A percentile compares a stretch with the other conserved stretches of the same genome.
Conservation (phyloP, 108 stramenopile genomes). For the Cyclotella choctawhatcheeana region DNA sequence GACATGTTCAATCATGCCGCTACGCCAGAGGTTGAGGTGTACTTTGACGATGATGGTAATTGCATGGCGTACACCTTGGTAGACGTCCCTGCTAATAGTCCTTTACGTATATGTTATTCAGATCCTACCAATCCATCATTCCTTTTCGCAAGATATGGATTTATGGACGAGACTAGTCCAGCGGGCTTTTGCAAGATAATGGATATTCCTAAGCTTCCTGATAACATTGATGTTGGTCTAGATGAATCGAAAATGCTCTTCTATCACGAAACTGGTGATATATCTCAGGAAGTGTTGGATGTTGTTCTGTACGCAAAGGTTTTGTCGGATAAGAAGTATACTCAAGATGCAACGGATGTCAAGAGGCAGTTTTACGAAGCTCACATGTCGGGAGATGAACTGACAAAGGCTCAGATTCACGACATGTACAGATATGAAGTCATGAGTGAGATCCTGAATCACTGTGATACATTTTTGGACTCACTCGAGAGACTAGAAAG, state of each 20-base stretch:
- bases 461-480: conserved; percentile 57
- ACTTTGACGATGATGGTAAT: conserved; percentile 51
- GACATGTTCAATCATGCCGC: conserved; percentile 59
- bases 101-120: conserved; percentile 42
- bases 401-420: conserved; percentile 48
- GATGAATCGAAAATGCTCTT: conserved; percentile 53
- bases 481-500: conserved; percentile 40
- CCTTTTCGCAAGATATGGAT: conserved; percentile 54
- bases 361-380: conserved; percentile 66
- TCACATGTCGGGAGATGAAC: conserved; percentile 55
- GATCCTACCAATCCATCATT: conserved; percentile 54
- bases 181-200: conserved; percentile 60
- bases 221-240: conserved; percentile 46
- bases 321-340: conserved; percentile 31
- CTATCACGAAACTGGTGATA: conserved; percentile 58
- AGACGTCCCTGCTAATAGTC: conserved; percentile 50
- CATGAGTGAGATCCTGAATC: conserved; percentile 53
- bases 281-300: conserved; percentile 48
- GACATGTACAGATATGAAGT: conserved; percentile 62
- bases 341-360: conserved; percentile 31
- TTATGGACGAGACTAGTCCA: conserved; percentile 55
- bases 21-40: conserved; percentile 44
- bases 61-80: conserved; percentile 43
- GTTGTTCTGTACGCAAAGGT: conserved; percentile 56
- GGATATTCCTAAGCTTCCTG: conserved; percentile 47